A percentile compares a stretch with the other conserved stretches of the same genome.
phyloP scores from a whole-genome alignment of 345 rosid genomes.

The Sonneratia alba region DNA sequence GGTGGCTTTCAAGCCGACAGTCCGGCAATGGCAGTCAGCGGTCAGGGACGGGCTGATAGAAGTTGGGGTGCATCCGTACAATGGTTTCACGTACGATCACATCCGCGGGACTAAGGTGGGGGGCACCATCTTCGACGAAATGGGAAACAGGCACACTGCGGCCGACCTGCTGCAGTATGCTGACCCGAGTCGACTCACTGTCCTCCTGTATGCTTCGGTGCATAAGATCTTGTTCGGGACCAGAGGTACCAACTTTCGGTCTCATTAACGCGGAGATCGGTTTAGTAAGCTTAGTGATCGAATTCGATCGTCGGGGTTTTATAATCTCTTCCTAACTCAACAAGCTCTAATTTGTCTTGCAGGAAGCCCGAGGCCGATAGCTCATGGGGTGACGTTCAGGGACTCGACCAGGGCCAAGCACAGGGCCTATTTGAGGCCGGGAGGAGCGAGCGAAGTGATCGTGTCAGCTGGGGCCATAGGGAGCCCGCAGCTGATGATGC shows the following conservation, averaged over 20 bases:
- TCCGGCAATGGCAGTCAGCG: conserved; percentile 31
- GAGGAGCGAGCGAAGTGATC: conserved; percentile 24
- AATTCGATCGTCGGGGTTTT: too few species aligned
- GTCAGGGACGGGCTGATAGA: conserved; percentile 29
- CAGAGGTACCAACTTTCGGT: not conserved
- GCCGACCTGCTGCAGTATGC: conserved; percentile 36
- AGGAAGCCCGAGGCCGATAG: conserved; percentile 14
- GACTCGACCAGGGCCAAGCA: conserved; percentile 18
- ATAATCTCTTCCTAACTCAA: not conserved
- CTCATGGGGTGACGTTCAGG: conserved; percentile 28
- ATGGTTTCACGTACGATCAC: conserved; percentile 34
- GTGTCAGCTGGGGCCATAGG: conserved; percentile 35
- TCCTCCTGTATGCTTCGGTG: conserved; percentile 28
- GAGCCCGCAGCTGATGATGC: conserved; percentile 40
- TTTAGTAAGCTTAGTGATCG: too few species aligned
- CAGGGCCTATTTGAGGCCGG: conserved; percentile 15
- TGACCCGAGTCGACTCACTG: conserved; percentile 15
- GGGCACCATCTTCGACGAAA: conserved; percentile 28
- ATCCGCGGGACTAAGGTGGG: conserved; percentile 35
- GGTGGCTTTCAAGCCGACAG: conserved; percentile 22
- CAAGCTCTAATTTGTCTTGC: not conserved
- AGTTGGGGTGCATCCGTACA: conserved; percentile 26
- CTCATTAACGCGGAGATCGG: too few species aligned
- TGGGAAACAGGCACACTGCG: conserved; percentile 35
- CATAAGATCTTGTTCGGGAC: conserved; percentile 19